A percentile compares a stretch with the other conserved stretches of the same genome.
These are phyloP conservation scores for Monilinia laxa DNA, from an alignment of 2,329 filamentous ascomycete species.

Conservation along the genomic window DNA sequence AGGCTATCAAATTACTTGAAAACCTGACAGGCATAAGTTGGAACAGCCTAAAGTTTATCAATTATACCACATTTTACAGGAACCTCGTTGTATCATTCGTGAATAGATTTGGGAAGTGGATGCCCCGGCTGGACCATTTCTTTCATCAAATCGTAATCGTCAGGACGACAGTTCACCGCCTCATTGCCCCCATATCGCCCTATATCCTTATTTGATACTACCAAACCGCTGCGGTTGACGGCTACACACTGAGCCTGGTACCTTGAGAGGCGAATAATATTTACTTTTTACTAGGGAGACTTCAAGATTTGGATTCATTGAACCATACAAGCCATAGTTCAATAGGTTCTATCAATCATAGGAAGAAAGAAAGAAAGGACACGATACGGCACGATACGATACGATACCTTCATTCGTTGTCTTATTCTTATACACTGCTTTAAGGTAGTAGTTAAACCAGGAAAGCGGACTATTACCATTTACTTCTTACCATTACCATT, in stretches of 20 bases:
- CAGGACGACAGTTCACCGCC: constrained; percentile 23
- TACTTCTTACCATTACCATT: not conserved
- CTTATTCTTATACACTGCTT: not conserved
- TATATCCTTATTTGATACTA: constrained; percentile 15
- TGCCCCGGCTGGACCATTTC: constrained; percentile 9
- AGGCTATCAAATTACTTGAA: constrained; percentile 12
- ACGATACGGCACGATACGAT: no score
- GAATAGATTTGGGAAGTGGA: constrained; percentile 15
- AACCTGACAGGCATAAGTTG: not conserved
- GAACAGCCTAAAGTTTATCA: constrained; percentile 8
- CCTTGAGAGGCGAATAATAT: constrained; percentile 10
- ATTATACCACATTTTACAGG: constrained; percentile 4
- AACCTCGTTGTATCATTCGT: constrained; percentile 19
- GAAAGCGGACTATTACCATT: constrained; percentile 16
- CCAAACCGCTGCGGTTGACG: constrained; percentile 12
- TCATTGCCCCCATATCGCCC: constrained; percentile 15
- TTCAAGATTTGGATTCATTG: not conserved
- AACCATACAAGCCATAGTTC: not conserved
- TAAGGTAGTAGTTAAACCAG: constrained; percentile 4
- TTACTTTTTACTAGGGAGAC: not conserved
- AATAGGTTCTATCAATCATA: no score
- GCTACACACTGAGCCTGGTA: not conserved
- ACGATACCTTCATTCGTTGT: constrained; percentile 16
- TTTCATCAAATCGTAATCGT: constrained; percentile 22
- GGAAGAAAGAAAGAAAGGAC: not conserved